Evolutionary conservation across 1,284 basidiomycete species (phyloP).

Genomic region (Malassezia cuniculi): DNA sequence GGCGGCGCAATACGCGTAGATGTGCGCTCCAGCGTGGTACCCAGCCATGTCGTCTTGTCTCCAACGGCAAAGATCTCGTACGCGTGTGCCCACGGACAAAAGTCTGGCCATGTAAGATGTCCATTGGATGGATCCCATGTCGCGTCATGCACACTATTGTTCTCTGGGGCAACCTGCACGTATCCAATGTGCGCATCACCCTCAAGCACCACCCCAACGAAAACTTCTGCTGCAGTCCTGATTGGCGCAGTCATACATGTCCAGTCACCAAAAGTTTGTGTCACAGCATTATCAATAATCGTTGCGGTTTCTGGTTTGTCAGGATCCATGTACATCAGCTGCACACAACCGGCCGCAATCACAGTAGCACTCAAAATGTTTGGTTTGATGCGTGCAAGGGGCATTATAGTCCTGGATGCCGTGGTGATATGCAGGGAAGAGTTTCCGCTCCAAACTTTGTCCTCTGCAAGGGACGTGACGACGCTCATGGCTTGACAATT

Average conservation of each 20-base stretch:
- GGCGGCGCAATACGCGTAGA: no score
- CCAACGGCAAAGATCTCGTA: conserved; percentile 11
- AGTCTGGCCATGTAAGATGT: conserved; percentile 12
- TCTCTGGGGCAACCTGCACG: no score
- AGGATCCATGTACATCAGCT: no score
- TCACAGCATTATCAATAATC: background rate
- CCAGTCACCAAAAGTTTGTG: background rate
- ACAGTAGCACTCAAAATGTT: no score
- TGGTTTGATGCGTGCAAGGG: no score
- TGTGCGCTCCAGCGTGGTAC: conserved; percentile 4
- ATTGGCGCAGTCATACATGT: background rate
- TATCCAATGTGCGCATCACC: no score
- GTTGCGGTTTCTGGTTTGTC: no score
- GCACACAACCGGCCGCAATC: no score
- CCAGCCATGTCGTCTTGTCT: conserved; percentile 5
- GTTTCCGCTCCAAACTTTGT: conserved; percentile 11
- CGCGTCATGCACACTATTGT: background rate
- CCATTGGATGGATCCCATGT: background rate
- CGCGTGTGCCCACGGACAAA: conserved; percentile 5
- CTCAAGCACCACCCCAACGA: background rate
- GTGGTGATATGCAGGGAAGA: background rate
- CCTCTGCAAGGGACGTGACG: background rate
- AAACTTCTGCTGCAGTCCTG: background rate
- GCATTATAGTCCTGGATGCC: no score
- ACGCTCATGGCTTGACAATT: background rate